phyloP scores from a whole-genome alignment of 208 protist species.

The Trichomonas gallinae region DNA sequence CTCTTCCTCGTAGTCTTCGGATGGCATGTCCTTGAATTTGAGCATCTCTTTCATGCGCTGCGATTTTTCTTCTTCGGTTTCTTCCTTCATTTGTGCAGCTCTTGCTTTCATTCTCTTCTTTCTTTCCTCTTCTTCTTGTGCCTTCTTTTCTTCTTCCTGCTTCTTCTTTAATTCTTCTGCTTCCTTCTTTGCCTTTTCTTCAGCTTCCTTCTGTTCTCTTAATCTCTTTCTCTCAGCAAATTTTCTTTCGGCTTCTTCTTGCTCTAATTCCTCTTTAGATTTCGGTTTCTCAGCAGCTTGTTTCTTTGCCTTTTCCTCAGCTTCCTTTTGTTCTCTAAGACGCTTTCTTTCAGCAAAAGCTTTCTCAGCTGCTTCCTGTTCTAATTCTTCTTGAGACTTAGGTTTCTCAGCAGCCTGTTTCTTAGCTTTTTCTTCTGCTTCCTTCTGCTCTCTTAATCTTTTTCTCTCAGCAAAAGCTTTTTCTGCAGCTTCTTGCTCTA shows the following conservation, averaged over 20 bases:
- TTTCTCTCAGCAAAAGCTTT: neutral
- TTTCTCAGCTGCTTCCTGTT: neutral
- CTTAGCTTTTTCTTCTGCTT: neutral
- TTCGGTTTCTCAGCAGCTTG: neutral
- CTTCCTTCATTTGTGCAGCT: neutral
- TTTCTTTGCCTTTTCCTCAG: neutral
- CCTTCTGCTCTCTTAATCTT: neutral
- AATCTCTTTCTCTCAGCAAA: neutral
- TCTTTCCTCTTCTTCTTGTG: neutral
- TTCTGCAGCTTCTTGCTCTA: neutral
- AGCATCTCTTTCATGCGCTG: neutral
- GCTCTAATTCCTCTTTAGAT: neutral
- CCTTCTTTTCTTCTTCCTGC: neutral
- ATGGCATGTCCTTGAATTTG: neutral
- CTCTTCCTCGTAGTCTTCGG: neutral
- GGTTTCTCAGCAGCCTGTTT: neutral
- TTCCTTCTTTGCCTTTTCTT: neutral
- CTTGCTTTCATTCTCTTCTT: neutral
- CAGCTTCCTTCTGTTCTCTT: neutral
- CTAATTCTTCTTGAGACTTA: neutral
- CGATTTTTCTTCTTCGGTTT: neutral
- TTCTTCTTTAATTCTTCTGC: neutral
- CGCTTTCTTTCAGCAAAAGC: neutral
- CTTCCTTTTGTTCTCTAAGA: neutral
- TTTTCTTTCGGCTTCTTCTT: neutral